These are phyloP conservation scores for Chalciporus pseudorubinellus DNA, from an alignment of 768 basidiomycete genomes.

Conservation along the genomic window DNA sequence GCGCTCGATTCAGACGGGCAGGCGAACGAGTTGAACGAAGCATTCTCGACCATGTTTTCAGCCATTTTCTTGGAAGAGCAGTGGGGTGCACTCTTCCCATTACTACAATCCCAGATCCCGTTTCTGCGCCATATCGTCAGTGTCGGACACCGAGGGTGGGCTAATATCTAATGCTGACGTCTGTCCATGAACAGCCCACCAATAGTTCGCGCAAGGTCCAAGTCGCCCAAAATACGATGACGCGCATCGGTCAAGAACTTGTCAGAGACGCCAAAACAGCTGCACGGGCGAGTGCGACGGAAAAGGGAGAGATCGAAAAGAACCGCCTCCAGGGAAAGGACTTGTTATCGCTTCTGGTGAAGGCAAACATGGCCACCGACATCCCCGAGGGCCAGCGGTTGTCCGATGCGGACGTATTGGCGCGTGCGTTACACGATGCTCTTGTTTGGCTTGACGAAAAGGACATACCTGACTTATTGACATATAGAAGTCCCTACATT, in stretches of 20 bases:
- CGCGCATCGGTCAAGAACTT: conserved; percentile 48
- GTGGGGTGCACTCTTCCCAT: conserved; percentile 17
- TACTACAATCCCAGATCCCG: conserved; percentile 38
- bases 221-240: conserved; percentile 42
- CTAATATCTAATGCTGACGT: neutral
- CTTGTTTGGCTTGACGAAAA: too few relatives aligned
- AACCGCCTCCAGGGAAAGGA: conserved; percentile 44
- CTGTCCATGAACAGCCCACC: conserved; percentile 18
- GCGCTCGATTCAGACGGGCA: conserved; percentile 26
- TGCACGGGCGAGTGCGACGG: conserved; percentile 23
- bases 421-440: conserved; percentile 36
- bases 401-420: conserved; percentile 61
- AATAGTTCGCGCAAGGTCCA: conserved; percentile 13
- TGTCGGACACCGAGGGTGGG: neutral
- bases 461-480: neutral
- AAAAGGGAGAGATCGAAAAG: conserved; percentile 34
- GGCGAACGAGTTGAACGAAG: too few relatives aligned
- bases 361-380: too few relatives aligned
- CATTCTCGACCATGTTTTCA: conserved; percentile 22
- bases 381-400: conserved; percentile 53
- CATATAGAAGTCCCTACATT: conserved; percentile 57
- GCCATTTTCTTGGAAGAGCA: neutral
- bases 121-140: conserved; percentile 40
- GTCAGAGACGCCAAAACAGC: conserved; percentile 47
- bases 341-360: too few relatives aligned